Evolutionary conservation across 2,329 filamentous ascomycete genomes (phyloP).

Genomic region (Amauroascus niger): DNA sequence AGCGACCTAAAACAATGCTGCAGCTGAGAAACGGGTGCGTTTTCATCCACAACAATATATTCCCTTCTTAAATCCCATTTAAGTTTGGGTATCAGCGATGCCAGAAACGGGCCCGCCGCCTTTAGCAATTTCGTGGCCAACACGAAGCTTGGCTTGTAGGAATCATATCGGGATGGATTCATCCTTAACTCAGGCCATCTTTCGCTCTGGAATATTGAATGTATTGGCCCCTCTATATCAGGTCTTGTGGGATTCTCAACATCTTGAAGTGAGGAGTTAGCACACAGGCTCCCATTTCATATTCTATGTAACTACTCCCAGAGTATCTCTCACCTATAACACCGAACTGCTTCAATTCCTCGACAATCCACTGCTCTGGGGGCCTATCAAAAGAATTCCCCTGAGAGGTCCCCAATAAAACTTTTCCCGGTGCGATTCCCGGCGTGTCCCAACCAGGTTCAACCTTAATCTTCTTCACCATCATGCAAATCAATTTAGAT

Average conservation of each 20-base stretch:
- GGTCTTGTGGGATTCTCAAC: conserved; percentile 2
- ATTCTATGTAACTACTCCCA: neutral
- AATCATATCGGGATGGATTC: conserved; percentile 1
- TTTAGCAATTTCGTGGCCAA: conserved; percentile 12
- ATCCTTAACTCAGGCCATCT: conserved; percentile 8
- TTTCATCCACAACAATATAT: conserved; percentile 1
- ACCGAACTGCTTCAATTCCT: conserved; percentile 8
- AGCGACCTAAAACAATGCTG: conserved; percentile 1
- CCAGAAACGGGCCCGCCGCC: conserved; percentile 9
- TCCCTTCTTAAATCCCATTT: neutral
- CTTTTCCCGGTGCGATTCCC: no score
- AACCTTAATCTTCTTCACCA: neutral
- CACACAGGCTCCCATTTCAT: neutral
- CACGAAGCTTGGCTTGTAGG: conserved; percentile 8
- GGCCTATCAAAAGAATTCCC: conserved; percentile 10
- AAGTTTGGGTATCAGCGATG: conserved; percentile 6
- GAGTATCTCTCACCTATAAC: conserved; percentile 4
- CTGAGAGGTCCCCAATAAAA: neutral
- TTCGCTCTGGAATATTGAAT: conserved; percentile 6
- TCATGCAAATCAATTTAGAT: no score
- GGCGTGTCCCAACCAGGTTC: no score
- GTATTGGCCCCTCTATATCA: conserved; percentile 7
- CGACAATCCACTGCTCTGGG: conserved; percentile 8
- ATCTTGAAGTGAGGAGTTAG: neutral
- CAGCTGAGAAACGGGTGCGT: neutral